Evolutionary conservation across 139 green algal genomes (phyloP).

Genomic region (Limnomonas spitsbergensis): DNA sequence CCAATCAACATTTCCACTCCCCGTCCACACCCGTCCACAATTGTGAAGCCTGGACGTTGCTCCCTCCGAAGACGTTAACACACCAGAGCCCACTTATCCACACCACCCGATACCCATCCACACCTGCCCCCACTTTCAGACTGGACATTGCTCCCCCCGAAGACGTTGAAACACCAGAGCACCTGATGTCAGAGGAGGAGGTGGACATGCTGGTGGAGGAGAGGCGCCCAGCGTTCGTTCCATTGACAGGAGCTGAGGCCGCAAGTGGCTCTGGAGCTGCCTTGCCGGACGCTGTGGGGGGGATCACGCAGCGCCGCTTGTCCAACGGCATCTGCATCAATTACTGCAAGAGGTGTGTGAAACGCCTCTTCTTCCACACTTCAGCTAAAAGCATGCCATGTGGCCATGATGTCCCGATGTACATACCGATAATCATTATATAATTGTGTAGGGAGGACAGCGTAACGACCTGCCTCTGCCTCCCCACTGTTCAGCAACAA

Average conservation of each 20-base stretch:
- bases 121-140: not conserved
- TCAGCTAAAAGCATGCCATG: too few species aligned
- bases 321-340: constrained; percentile 94
- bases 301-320: constrained; percentile 80
- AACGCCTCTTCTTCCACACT: too few species aligned
- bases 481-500: constrained; percentile 83
- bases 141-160: constrained; percentile 13
- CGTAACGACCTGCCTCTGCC: too few species aligned
- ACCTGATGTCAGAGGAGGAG: constrained; percentile 70
- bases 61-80: constrained; percentile 68
- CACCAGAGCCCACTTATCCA: too few species aligned
- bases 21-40: too few species aligned
- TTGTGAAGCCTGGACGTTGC: constrained; percentile 4
- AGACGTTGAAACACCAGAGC: constrained; percentile 83
- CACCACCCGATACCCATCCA: not conserved
- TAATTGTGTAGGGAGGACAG: too few species aligned
- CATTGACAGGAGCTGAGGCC: constrained; percentile 33
- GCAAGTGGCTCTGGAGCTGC: not conserved
- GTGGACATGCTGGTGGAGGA: constrained; percentile 44
- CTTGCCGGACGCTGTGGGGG: constrained; percentile 34
- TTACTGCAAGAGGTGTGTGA: too few species aligned
- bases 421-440: too few species aligned
- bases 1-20: too few species aligned
- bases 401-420: too few species aligned
- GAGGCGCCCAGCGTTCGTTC: constrained; percentile 71